A percentile compares a stretch with the other conserved stretches of the same genome.
Conservation (phyloP, 2,329 filamentous ascomycete genomes). For the Hymenoscyphus albidus region DNA sequence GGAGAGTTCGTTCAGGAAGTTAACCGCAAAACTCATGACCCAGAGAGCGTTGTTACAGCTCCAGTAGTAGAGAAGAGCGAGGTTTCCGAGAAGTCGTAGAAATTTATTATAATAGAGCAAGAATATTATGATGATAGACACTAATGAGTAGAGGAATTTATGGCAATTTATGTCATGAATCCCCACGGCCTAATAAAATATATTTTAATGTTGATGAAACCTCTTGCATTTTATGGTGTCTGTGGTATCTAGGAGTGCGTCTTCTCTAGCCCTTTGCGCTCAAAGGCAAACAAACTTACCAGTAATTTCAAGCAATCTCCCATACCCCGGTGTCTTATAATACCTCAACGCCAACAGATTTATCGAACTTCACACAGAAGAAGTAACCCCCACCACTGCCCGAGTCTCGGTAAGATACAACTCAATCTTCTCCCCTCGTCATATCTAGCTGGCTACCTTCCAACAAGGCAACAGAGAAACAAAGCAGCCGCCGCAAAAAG, state of each 20-base stretch:
- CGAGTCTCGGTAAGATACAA: too few relatives aligned
- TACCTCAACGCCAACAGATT: too few relatives aligned
- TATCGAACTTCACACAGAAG: too few relatives aligned
- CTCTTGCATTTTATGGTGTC: background rate
- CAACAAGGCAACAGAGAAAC: background rate
- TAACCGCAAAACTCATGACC: background rate
- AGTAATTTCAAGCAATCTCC: too few relatives aligned
- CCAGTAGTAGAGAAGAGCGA: background rate
- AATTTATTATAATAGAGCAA: background rate
- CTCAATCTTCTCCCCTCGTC: too few relatives aligned
- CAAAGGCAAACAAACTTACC: too few relatives aligned
- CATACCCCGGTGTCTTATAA: too few relatives aligned
- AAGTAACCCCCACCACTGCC: too few relatives aligned
- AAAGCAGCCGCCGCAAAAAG: background rate
- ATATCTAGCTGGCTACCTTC: too few relatives aligned
- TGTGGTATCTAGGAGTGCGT: too few relatives aligned
- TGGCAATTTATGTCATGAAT: background rate
- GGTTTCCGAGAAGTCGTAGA: background rate
- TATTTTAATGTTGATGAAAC: background rate
- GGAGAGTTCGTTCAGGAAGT: background rate
- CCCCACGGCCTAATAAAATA: background rate
- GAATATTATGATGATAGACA: background rate
- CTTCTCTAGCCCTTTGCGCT: too few relatives aligned
- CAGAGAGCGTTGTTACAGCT: background rate
- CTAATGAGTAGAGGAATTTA: background rate